Evolutionary conservation across 805 yeast genomes (phyloP).

Genomic region (Saturnispora dispora): DNA sequence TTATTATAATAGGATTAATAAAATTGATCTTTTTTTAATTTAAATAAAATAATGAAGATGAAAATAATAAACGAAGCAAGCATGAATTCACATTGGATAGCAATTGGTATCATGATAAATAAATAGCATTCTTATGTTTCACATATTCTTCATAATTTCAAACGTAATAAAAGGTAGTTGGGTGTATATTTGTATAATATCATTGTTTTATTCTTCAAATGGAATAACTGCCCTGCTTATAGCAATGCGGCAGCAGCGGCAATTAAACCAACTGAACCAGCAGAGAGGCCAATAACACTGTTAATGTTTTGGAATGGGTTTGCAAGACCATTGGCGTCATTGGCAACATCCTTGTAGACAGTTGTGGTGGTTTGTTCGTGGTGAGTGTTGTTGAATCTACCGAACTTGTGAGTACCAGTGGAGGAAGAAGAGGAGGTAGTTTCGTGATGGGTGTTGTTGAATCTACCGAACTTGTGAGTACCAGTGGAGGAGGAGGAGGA

Average conservation of each 20-base stretch:
- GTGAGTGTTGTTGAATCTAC: slow-evolving; percentile 44
- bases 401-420: slow-evolving; percentile 45
- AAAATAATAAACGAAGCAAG: neutral
- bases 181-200: neutral
- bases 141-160: neutral
- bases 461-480: slow-evolving; percentile 49
- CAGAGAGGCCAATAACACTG: slow-evolving; percentile 19
- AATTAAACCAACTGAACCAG: slow-evolving; percentile 16
- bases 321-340: slow-evolving; percentile 16
- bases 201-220: neutral
- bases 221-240: slow-evolving; percentile 6
- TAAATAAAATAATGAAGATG: neutral
- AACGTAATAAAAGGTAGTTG: neutral
- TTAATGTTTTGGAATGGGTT: slow-evolving; percentile 13
- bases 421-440: slow-evolving; percentile 30
- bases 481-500: slow-evolving; percentile 29
- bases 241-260: slow-evolving; percentile 16
- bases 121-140: neutral
- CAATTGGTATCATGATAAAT: neutral
- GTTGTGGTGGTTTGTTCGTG: slow-evolving; percentile 31
- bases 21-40: neutral
- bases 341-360: slow-evolving; percentile 14
- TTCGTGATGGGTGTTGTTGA: slow-evolving; percentile 40
- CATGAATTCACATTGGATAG: neutral
- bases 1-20: no score